Evolutionary conservation across 2,329 filamentous ascomycete species (phyloP).

Genomic region (Myotisia sp.): DNA sequence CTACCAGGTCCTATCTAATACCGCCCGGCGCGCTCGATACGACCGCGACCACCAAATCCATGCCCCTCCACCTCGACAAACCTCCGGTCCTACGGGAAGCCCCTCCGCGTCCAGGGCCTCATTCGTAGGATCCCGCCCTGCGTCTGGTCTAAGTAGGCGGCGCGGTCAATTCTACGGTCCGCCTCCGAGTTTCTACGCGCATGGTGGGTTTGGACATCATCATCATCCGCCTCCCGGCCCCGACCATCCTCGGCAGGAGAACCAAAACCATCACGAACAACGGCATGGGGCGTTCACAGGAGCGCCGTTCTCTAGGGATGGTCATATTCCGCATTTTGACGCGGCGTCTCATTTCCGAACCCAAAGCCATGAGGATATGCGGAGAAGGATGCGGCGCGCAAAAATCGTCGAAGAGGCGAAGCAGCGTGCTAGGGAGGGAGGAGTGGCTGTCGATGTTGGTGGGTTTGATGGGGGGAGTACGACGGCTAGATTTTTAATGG

Average conservation of each 20-base stretch:
- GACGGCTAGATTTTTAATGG: conserved; percentile 24
- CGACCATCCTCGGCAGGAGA: conserved; percentile 41
- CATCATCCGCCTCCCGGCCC: conserved; percentile 22
- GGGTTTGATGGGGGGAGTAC: conserved; percentile 23
- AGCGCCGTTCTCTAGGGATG: too few relatives aligned
- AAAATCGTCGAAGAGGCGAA: conserved; percentile 21
- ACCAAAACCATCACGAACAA: conserved; percentile 20
- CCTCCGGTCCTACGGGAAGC: conserved; percentile 19
- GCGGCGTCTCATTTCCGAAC: conserved; percentile 56
- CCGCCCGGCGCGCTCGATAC: conserved; percentile 63
- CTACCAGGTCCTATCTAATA: conserved; percentile 60
- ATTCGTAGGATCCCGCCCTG: conserved; percentile 49
- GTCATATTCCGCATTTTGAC: conserved; percentile 64
- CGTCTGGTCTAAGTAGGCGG: conserved; percentile 66
- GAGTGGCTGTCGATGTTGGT: conserved; percentile 32
- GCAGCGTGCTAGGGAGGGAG: conserved; percentile 23
- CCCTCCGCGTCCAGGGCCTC: conserved; percentile 34
- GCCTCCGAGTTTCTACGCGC: conserved; percentile 75
- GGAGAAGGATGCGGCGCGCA: conserved; percentile 33
- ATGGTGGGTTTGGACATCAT: conserved; percentile 56
- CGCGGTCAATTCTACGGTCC: conserved; percentile 67
- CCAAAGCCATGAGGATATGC: conserved; percentile 49
- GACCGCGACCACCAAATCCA: conserved; percentile 46
- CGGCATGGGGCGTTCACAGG: too few relatives aligned
- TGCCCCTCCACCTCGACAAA: conserved; percentile 16